phyloP scores from a whole-genome alignment of 2,329 filamentous ascomycete species.

The Botryotinia globosa region DNA sequence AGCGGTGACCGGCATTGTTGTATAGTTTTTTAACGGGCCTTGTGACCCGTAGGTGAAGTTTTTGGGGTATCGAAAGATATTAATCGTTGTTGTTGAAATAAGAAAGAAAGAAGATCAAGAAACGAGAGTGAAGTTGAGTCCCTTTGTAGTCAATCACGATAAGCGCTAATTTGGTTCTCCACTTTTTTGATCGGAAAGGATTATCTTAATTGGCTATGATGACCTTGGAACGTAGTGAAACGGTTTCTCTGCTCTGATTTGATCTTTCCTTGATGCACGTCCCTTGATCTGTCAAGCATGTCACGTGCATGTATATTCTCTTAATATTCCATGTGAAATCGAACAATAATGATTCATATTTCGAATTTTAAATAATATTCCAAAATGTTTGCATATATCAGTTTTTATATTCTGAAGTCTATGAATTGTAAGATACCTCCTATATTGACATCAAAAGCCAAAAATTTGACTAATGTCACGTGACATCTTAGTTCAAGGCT shows the following conservation, averaged over 20 bases:
- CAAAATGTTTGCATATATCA: no score
- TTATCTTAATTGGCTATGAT: not conserved
- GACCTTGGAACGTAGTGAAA: no score
- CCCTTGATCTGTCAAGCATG: no score
- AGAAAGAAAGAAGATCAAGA: not conserved
- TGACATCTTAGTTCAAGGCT: no score
- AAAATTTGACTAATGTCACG: no score
- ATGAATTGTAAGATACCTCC: not conserved
- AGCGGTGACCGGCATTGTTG: conserved; percentile 26
- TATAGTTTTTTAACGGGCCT: conserved; percentile 31
- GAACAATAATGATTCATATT: not conserved
- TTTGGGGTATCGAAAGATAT: conserved; percentile 5
- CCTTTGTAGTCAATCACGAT: not conserved
- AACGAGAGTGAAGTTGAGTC: not conserved
- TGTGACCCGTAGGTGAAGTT: conserved; percentile 26
- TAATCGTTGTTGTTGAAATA: not conserved
- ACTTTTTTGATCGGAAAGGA: no score
- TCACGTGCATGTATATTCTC: not conserved
- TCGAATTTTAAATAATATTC: no score
- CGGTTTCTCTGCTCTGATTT: not conserved
- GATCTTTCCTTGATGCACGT: not conserved
- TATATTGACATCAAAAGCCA: not conserved
- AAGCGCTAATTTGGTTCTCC: not conserved
- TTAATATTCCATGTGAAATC: not conserved
- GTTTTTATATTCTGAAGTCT: no score